Conservation (phyloP, 2,329 filamentous ascomycete species). For the Trichoderma guizhouense region DNA sequence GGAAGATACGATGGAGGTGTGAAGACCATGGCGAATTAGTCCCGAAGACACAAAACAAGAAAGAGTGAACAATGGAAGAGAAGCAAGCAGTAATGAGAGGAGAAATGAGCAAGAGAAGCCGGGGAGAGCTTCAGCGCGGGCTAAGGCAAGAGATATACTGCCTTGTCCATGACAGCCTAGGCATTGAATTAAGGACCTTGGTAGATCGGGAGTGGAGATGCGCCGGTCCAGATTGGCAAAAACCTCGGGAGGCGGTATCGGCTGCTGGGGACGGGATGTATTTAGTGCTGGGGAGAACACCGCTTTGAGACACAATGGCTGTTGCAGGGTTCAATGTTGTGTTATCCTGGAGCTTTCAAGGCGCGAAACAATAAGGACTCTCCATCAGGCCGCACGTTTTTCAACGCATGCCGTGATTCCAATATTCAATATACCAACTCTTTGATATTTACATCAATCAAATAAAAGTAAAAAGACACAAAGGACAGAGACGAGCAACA, state of each 20-base stretch:
- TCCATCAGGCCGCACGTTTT: neutral
- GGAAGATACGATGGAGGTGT: slow-evolving; percentile 54
- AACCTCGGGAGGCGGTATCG: neutral
- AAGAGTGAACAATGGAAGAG: neutral
- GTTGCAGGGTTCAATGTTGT: neutral
- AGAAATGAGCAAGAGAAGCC: neutral
- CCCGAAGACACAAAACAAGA: neutral
- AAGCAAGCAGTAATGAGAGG: neutral
- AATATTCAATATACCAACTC: neutral
- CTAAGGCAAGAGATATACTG: neutral
- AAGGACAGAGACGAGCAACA: neutral
- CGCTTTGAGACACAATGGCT: neutral
- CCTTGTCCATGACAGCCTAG: neutral
- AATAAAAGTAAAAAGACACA: neutral
- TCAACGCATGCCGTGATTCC: neutral
- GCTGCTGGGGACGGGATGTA: neutral
- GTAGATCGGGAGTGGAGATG: neutral
- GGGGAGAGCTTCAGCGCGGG: neutral
- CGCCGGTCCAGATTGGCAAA: neutral
- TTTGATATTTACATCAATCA: neutral
- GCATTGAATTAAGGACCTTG: neutral
- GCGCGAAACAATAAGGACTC: neutral
- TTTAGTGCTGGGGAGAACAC: neutral
- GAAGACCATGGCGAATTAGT: slow-evolving; percentile 50
- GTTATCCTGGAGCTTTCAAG: neutral